Base-by-base conservation (phyloP, 148 eudicot genomes). In the Chenopodium album region DNA sequence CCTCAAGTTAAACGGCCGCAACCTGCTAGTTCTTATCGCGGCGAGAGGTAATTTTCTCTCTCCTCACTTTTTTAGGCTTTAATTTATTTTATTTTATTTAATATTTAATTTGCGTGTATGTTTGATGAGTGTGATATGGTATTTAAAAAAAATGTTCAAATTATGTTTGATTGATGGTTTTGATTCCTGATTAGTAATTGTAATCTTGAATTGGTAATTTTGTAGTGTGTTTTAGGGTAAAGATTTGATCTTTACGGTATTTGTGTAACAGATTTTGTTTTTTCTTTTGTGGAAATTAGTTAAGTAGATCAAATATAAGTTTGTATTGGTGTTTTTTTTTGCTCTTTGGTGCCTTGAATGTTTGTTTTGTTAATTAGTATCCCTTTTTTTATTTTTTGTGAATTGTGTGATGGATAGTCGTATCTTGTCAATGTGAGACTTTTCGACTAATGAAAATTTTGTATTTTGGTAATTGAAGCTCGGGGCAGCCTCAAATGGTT, bases 1-100 rank as follows among this genome's bases (percentile, higher is more conserved):
- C 88, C 93, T 87, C 94, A 90, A 85, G 80, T 80, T 78, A 88
- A 86, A 85, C 89, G 91, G 31, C 90, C 98, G 73, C 90, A 90
- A 26, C 88, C 93, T 71, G 77, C 87, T 32, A 85, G 80, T 59
- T 82, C 91, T 26, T 85, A 88, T 79, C 91, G 86, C 20, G 89
- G 84, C 72, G 97, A 92, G 78, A 74, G 85, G 98, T 94, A 85
- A 87, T 84, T 76, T 75, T 65, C 47, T 71, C 26, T 82, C 71
- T 34, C 77, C 28, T 34, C 32, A 14, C 46, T 81, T 77, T 73
- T 13, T 22, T 56, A 56, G 26, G 14, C 48, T 68, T 79, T 4
- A 20, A 70, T 75, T 54, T 56, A 28, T 31, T 60, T 79, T 69
- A 32, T 75, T 20, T 52, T 19, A 28, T 9, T 52, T 50, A 1